These are phyloP conservation scores for Xenosphaeropsis pyriputrescens DNA, from an alignment of 2,329 filamentous ascomycete species.

Conservation along the genomic window DNA sequence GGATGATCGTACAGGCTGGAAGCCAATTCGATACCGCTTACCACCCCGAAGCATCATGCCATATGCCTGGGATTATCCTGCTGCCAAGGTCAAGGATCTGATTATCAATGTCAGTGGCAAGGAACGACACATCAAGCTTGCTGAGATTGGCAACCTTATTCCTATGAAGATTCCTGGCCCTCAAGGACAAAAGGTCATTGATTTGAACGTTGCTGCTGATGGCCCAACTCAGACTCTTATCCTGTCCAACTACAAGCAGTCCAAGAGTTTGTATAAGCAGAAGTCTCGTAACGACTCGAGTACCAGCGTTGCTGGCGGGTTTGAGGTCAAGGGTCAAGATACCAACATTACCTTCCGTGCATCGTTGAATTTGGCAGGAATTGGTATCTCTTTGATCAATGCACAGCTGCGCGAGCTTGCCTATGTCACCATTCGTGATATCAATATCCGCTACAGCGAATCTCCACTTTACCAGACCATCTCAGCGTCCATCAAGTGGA, in stretches of 20 bases:
- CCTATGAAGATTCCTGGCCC: conserved; percentile 76
- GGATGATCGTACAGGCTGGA: conserved; percentile 77
- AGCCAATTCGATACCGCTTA: conserved; percentile 79
- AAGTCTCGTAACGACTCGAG: conserved; percentile 36
- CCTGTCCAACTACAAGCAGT: conserved; percentile 82
- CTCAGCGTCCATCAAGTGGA: conserved; percentile 89
- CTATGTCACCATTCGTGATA: conserved; percentile 84
- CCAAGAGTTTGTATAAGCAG: conserved; percentile 76
- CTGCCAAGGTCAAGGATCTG: conserved; percentile 90
- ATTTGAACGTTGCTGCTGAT: conserved; percentile 90
- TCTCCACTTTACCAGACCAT: conserved; percentile 89
- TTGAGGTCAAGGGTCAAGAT: conserved; percentile 88
- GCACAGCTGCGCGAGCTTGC: conserved; percentile 81
- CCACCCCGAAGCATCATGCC: conserved; percentile 97
- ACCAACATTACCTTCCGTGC: conserved; percentile 81
- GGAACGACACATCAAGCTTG: conserved; percentile 84
- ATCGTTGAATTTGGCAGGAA: conserved; percentile 73
- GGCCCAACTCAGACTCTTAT: conserved; percentile 92
- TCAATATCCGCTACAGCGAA: conserved; percentile 82
- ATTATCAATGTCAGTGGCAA: conserved; percentile 66
- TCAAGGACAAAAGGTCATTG: conserved; percentile 69
- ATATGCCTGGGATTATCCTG: conserved; percentile 97
- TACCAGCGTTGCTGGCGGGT: conserved; percentile 44
- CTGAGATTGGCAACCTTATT: conserved; percentile 90
- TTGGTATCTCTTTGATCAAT: conserved; percentile 90